These are phyloP conservation scores for Passiflora organensis DNA, from an alignment of 345 rosid species.

Conservation along the genomic window DNA sequence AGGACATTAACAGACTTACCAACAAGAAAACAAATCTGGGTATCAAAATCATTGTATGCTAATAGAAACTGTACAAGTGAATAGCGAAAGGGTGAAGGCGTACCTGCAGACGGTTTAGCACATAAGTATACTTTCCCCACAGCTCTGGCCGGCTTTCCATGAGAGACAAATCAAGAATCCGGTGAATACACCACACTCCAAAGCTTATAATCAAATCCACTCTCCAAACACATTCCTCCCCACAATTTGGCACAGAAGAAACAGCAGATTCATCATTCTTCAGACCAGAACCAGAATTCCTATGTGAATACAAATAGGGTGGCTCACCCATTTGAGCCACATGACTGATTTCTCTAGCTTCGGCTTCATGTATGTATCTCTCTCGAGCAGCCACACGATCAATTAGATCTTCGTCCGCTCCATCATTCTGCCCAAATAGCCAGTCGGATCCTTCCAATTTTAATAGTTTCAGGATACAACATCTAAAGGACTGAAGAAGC, in stretches of 20 bases:
- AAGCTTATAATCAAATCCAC: constrained; percentile 77
- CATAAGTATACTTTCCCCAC: constrained; percentile 98
- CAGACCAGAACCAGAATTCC: no score
- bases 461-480: constrained; percentile 68
- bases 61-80: neutral
- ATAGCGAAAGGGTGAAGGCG: constrained; percentile 5
- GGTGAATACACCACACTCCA: constrained; percentile 97
- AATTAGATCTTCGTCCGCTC: constrained; percentile 87
- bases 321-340: constrained; percentile 47
- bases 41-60: neutral
- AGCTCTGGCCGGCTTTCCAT: constrained; percentile 98
- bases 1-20: no score
- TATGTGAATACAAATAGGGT: constrained; percentile 21
- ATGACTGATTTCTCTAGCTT: constrained; percentile 53
- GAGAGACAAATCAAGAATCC: constrained; percentile 77
- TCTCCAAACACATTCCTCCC: constrained; percentile 73
- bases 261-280: no score
- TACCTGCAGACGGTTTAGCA: constrained; percentile 97
- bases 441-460: constrained; percentile 93
- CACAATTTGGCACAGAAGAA: constrained; percentile 17
- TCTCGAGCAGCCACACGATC: constrained; percentile 91
- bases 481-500: constrained; percentile 78
- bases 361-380: constrained; percentile 62
- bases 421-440: constrained; percentile 80
- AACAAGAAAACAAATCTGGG: neutral